Percentiles rank a stretch among this genome's conserved stretches.
Conservation (phyloP, 176 grass and related monocot species). For the Rhipidocladum racemiflorum region DNA sequence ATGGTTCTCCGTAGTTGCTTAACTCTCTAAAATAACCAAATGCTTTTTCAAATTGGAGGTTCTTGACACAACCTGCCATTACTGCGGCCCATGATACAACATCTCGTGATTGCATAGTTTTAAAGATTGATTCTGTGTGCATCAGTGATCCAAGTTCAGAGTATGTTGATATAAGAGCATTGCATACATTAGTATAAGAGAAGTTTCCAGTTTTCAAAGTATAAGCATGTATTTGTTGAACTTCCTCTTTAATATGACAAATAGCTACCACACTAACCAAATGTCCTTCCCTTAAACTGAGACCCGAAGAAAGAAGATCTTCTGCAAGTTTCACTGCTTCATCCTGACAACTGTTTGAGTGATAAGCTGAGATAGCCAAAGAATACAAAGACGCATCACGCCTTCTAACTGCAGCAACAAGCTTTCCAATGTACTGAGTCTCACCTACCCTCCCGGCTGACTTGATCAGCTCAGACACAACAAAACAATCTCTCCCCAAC, state of each 20-base stretch:
- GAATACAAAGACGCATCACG: conserved; percentile 60
- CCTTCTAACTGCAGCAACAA: conserved; percentile 60
- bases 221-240: conserved; percentile 68
- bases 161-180: conserved; percentile 82
- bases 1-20: conserved; percentile 34
- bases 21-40: conserved; percentile 65
- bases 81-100: conserved; percentile 77
- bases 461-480: conserved; percentile 75
- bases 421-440: conserved; percentile 58
- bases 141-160: conserved; percentile 55
- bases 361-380: conserved; percentile 66
- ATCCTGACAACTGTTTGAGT: conserved; percentile 57
- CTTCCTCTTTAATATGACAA: conserved; percentile 60
- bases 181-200: conserved; percentile 57
- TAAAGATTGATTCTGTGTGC: conserved; percentile 48
- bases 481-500: conserved; percentile 61
- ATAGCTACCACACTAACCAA: conserved; percentile 60
- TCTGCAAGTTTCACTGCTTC: conserved; percentile 59
- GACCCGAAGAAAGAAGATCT: conserved; percentile 53
- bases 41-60: conserved; percentile 49
- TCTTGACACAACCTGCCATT: conserved; percentile 74
- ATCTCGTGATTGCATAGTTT: conserved; percentile 45
- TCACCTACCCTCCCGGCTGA: conserved; percentile 57
- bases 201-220: conserved; percentile 64
- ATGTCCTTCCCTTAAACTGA: conserved; percentile 71